Conservation (phyloP, 2,329 filamentous ascomycete species). For the Ascocoryne sarcoides region DNA sequence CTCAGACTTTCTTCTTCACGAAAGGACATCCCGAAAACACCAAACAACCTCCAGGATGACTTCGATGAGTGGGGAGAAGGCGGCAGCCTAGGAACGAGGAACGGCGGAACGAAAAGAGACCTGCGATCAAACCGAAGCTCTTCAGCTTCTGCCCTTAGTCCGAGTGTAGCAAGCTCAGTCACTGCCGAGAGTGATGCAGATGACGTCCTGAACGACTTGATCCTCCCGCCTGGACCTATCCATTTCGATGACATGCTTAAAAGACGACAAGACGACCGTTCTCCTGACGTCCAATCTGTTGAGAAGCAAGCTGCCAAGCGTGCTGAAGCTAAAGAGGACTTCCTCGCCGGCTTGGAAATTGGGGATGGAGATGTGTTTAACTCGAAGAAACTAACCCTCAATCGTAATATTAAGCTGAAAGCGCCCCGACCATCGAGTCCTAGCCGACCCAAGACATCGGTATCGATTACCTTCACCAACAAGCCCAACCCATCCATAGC, state of each 20-base stretch:
- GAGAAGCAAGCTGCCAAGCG: constrained; percentile 24
- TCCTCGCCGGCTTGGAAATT: constrained; percentile 79
- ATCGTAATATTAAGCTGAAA: constrained; percentile 88
- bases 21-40: constrained; percentile 54
- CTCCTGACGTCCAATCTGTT: constrained; percentile 38
- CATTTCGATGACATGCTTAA: constrained; percentile 74
- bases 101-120: constrained; percentile 77
- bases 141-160: constrained; percentile 80
- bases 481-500: constrained; percentile 43
- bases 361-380: constrained; percentile 77
- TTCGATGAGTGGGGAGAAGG: constrained; percentile 90
- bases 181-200: constrained; percentile 92
- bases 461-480: constrained; percentile 87
- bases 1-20: constrained; percentile 54
- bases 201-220: constrained; percentile 81
- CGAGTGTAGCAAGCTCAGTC: constrained; percentile 84
- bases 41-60: constrained; percentile 58
- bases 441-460: constrained; percentile 61
- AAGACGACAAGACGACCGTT: constrained; percentile 55
- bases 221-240: constrained; percentile 74
- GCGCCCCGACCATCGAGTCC: constrained; percentile 60
- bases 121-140: constrained; percentile 75
- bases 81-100: constrained; percentile 81
- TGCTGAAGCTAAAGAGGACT: constrained; percentile 53
- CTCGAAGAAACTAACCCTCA: constrained; percentile 70